Percentiles rank a stretch among this genome's conserved stretches.
These are phyloP conservation scores for Skeletonema potamos DNA, from an alignment of 108 stramenopile species.

Conservation along the genomic window DNA sequence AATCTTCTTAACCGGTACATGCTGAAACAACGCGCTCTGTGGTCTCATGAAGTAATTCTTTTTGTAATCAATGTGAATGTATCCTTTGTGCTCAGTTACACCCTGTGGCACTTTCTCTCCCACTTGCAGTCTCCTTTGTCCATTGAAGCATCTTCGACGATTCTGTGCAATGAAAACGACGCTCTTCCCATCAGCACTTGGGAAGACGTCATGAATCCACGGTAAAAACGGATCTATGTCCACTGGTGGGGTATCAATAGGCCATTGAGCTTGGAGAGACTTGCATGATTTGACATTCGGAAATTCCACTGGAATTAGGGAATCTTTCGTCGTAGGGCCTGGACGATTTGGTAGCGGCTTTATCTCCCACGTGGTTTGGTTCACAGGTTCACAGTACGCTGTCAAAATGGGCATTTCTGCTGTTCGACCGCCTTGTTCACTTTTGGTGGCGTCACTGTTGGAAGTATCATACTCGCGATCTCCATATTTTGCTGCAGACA, in stretches of 20 bases:
- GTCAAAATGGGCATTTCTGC: conserved; percentile 39
- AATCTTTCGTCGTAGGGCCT: conserved; percentile 4
- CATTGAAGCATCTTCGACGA: conserved; percentile 68
- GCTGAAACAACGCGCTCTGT: conserved; percentile 80
- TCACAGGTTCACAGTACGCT: conserved; percentile 45
- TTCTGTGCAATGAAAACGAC: conserved; percentile 90
- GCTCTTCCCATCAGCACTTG: conserved; percentile 70
- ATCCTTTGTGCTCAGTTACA: conserved; percentile 19
- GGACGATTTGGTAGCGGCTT: conserved; percentile 31
- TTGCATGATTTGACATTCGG: conserved; percentile 34
- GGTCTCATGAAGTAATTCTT: conserved; percentile 66
- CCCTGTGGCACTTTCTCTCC: conserved; percentile 27
- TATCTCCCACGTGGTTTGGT: conserved; percentile 43
- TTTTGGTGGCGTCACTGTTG: not conserved
- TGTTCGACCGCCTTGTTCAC: conserved; percentile 5
- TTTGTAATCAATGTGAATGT: conserved; percentile 33
- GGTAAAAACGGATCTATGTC: conserved; percentile 86
- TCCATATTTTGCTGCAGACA: conserved; percentile 33
- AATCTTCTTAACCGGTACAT: conserved; percentile 74
- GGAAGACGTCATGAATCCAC: conserved; percentile 93
- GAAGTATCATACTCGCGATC: conserved; percentile 32
- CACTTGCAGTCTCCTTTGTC: conserved; percentile 8
- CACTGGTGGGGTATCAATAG: conserved; percentile 62
- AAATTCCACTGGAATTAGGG: conserved; percentile 18
- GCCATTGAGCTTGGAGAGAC: conserved; percentile 62